These are phyloP conservation scores for Diaporthe capsici DNA, from an alignment of 2,329 filamentous ascomycete genomes.

Conservation along the genomic window DNA sequence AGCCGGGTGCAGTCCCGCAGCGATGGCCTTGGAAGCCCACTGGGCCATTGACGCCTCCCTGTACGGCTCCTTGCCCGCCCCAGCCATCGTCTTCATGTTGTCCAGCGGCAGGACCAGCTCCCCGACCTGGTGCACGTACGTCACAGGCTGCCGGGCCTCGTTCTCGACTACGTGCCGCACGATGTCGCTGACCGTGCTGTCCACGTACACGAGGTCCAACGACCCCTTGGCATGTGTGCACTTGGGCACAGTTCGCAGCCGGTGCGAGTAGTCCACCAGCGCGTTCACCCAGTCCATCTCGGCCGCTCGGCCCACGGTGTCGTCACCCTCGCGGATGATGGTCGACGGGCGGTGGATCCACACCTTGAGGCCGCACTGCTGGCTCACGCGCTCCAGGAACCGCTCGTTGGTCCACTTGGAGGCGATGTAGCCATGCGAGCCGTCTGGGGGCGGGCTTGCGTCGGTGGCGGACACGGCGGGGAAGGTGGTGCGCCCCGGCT, in stretches of 20 bases:
- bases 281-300: slow-evolving; percentile 9
- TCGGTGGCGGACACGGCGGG: slow-evolving; percentile 38
- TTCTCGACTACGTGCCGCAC: neutral
- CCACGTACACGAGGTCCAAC: neutral
- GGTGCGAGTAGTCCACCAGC: neutral
- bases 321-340: slow-evolving; percentile 25
- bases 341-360: slow-evolving; percentile 49
- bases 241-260: neutral
- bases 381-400: slow-evolving; percentile 47
- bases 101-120: neutral
- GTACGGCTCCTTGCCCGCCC: neutral
- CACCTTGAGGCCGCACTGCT: slow-evolving; percentile 44
- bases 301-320: neutral
- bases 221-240: neutral
- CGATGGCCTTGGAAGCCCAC: neutral
- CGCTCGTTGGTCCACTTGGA: slow-evolving; percentile 45
- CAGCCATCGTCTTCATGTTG: neutral
- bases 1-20: neutral
- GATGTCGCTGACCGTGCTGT: neutral
- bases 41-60: neutral
- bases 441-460: slow-evolving; percentile 38
- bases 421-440: slow-evolving; percentile 52
- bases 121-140: neutral
- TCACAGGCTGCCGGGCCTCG: neutral
- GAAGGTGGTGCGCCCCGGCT: neutral